A percentile compares a stretch with the other conserved stretches of the same genome.
These are phyloP conservation scores for Clitopilus passeckerianus DNA, from an alignment of 768 basidiomycete genomes.

Conservation along the genomic window DNA sequence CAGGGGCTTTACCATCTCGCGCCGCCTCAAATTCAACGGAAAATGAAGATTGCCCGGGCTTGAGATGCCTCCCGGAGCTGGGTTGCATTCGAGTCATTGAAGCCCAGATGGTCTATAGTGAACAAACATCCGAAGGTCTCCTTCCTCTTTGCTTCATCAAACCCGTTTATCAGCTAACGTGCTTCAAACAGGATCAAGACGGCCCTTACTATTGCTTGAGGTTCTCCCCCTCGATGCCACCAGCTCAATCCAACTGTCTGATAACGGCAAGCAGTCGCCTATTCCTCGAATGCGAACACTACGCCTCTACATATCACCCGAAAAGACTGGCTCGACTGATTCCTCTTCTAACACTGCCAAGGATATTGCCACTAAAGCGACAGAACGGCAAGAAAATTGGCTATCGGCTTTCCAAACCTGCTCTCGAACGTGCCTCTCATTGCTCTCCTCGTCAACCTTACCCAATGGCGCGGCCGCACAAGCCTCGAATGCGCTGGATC, in stretches of 20 bases:
- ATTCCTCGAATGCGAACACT: not conserved
- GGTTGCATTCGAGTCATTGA: not conserved
- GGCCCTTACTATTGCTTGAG: not conserved
- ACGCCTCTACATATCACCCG: not conserved
- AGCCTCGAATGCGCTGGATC: slow-evolving; percentile 16
- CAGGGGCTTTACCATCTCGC: no score
- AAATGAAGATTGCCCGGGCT: slow-evolving; percentile 14
- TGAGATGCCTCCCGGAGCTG: not conserved
- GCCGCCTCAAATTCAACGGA: slow-evolving; percentile 8
- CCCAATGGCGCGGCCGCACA: slow-evolving; percentile 11
- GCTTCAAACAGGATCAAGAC: not conserved
- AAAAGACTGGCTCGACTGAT: slow-evolving; percentile 5
- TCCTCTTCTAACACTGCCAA: slow-evolving; percentile 1
- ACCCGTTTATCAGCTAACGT: not conserved
- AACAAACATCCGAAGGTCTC: not conserved
- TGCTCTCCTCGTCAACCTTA: slow-evolving; percentile 25
- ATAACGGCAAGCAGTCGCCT: not conserved
- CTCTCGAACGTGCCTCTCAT: slow-evolving; percentile 39
- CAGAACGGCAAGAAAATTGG: slow-evolving; percentile 27
- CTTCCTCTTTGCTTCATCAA: no score
- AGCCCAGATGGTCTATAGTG: not conserved
- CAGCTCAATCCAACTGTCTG: not conserved
- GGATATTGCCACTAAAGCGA: not conserved
- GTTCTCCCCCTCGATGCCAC: not conserved
- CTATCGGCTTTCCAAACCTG: slow-evolving; percentile 49